Conservation (phyloP, 768 basidiomycete genomes). For the Tulasnella sp. region DNA sequence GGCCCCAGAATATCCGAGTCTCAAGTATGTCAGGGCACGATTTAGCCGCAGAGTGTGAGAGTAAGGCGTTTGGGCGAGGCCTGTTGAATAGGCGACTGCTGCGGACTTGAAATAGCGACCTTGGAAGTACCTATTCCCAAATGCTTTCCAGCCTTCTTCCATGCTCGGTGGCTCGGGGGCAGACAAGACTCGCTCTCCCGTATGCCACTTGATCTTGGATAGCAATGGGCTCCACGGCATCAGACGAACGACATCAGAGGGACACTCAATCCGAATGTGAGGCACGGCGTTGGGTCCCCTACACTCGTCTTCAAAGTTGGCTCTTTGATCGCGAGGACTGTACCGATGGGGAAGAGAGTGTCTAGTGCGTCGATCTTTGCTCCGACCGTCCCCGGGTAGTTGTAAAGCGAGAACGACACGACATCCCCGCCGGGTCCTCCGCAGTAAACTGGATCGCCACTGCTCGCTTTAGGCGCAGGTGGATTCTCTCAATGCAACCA, state of each 20-base stretch:
- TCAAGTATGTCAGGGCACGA: conserved; percentile 22
- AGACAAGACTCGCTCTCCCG: neutral
- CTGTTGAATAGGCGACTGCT: conserved; percentile 17
- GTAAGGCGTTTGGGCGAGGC: conserved; percentile 17
- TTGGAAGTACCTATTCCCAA: conserved; percentile 13
- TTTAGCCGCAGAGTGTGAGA: conserved; percentile 21
- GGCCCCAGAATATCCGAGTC: conserved; percentile 19
- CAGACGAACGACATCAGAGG: conserved; percentile 13
- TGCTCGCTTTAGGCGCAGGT: neutral
- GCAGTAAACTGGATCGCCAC: conserved; percentile 1
- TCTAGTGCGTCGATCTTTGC: conserved; percentile 13
- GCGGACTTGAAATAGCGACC: conserved; percentile 12
- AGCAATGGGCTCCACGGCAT: neutral
- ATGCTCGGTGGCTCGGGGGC: neutral
- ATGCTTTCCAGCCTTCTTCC: neutral
- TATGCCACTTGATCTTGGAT: neutral
- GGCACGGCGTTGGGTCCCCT: neutral
- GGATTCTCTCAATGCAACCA: neutral
- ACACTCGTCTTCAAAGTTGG: conserved; percentile 12
- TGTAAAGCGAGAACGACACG: neutral
- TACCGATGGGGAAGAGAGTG: conserved; percentile 16
- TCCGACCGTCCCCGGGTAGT: neutral
- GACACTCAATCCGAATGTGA: conserved; percentile 16
- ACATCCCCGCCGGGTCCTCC: conserved; percentile 10
- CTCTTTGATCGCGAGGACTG: conserved; percentile 16